These are phyloP conservation scores for Eleusine indica DNA, from an alignment of 176 grass and related monocot species.

Conservation along the genomic window DNA sequence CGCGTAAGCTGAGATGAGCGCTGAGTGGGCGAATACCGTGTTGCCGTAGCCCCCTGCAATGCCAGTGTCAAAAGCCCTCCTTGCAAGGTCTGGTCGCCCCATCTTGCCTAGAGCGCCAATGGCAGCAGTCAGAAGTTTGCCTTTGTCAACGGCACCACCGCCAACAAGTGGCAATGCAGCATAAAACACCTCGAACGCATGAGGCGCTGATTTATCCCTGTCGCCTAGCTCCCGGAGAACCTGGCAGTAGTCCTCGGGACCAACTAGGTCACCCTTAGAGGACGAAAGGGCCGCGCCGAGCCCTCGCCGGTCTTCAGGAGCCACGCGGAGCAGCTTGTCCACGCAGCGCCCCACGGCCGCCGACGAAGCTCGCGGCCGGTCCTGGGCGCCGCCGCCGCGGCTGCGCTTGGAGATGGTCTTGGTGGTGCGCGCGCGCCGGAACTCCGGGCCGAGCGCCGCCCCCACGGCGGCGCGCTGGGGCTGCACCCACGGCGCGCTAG, in stretches of 20 bases:
- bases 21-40: slow-evolving; percentile 78
- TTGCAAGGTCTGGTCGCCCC: slow-evolving; percentile 72
- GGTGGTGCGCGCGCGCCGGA: slow-evolving; percentile 71
- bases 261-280: slow-evolving; percentile 50
- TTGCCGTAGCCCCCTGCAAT: slow-evolving; percentile 71
- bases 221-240: slow-evolving; percentile 63
- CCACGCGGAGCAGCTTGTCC: slow-evolving; percentile 57
- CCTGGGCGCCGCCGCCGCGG: slow-evolving; percentile 39
- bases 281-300: slow-evolving; percentile 40
- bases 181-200: slow-evolving; percentile 62
- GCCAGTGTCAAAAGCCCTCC: slow-evolving; percentile 68
- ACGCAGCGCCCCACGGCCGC: slow-evolving; percentile 57
- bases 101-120: slow-evolving; percentile 82
- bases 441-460: slow-evolving; percentile 56
- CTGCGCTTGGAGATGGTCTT: slow-evolving; percentile 86
- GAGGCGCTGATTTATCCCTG: slow-evolving; percentile 52
- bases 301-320: slow-evolving; percentile 43
- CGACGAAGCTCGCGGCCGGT: slow-evolving; percentile 34
- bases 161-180: slow-evolving; percentile 62
- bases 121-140: slow-evolving; percentile 79
- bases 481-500: slow-evolving; percentile 45
- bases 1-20: slow-evolving; percentile 90
- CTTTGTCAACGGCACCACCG: slow-evolving; percentile 50
- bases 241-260: slow-evolving; percentile 83
- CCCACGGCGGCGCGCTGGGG: slow-evolving; percentile 30